Evolutionary conservation across 148 eudicot species (phyloP).

Genomic region (Cornus controversa): DNA sequence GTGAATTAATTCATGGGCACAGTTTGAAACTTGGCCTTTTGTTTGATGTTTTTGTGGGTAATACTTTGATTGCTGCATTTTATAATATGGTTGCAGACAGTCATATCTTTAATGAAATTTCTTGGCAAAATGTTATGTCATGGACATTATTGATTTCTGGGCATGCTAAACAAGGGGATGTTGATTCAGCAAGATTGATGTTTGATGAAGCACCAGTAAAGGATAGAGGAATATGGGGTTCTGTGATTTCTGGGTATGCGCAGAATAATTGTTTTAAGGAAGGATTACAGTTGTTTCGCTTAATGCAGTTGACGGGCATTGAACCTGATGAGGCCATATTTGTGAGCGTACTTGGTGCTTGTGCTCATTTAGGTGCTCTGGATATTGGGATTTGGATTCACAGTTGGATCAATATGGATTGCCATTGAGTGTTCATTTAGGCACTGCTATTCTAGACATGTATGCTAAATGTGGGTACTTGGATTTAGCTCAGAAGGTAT

Average conservation of each 20-base stretch:
- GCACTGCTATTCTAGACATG: constrained; percentile 36
- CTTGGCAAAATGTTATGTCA: constrained; percentile 24
- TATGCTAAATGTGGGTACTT: constrained; percentile 38
- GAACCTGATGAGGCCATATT: constrained; percentile 33
- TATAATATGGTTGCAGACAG: constrained; percentile 25
- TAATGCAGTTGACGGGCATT: constrained; percentile 24
- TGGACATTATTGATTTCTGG: constrained; percentile 36
- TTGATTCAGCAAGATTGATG: constrained; percentile 26
- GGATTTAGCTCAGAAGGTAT: constrained; percentile 33
- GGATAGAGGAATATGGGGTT: constrained; percentile 37
- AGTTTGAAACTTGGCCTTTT: constrained; percentile 24
- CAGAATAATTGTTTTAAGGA: constrained; percentile 39
- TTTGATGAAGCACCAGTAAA: constrained; percentile 36
- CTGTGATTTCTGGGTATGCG: constrained; percentile 37
- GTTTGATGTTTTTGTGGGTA: constrained; percentile 26
- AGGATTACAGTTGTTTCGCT: constrained; percentile 28
- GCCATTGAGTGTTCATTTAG: constrained; percentile 15
- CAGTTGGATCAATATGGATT: constrained; percentile 6
- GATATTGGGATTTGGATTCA: constrained; percentile 41
- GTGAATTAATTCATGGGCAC: constrained; percentile 28
- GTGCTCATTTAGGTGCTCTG: constrained; percentile 32
- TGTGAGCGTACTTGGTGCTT: constrained; percentile 30
- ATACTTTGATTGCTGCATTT: constrained; percentile 23
- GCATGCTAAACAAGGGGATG: constrained; percentile 28
- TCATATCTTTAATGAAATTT: constrained; percentile 20